Conservation (phyloP, 179 eudicot species). For the Actinidia arguta region DNA sequence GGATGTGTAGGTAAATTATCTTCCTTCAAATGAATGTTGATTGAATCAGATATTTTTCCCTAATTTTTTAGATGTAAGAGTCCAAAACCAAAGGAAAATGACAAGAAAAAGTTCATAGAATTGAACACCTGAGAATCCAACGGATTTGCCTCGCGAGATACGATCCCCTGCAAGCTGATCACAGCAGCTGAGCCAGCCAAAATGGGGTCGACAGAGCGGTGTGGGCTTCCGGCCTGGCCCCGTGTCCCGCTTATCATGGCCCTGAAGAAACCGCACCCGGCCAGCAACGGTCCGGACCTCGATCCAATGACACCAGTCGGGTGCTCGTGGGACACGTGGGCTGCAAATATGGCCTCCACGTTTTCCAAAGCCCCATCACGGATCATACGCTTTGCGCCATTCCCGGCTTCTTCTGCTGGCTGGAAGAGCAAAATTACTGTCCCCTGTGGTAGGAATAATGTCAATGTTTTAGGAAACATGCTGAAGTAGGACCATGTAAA, state of each 20-base stretch:
- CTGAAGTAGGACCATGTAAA: background rate
- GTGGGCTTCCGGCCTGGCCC: constrained; percentile 10
- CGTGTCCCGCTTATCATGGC: constrained; percentile 52
- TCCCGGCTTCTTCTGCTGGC: constrained; percentile 94
- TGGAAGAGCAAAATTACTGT: constrained; percentile 83
- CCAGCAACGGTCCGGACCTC: constrained; percentile 78
- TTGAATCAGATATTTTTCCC: no score
- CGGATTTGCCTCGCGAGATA: constrained; percentile 85
- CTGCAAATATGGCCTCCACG: constrained; percentile 83
- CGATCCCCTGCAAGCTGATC: constrained; percentile 82
- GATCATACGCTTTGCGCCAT: constrained; percentile 86
- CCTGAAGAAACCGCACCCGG: constrained; percentile 84
- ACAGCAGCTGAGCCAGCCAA: constrained; percentile 79
- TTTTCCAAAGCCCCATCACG: constrained; percentile 68
- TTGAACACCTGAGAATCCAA: constrained; percentile 67
- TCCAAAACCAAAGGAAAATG: no score
- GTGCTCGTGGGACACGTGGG: constrained; percentile 65
- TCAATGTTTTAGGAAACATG: background rate
- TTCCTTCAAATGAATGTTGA: background rate
- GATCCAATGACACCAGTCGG: constrained; percentile 64
- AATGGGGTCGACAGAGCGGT: constrained; percentile 44
- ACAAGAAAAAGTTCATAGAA: background rate
- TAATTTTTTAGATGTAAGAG: no score
- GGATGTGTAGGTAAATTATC: background rate
- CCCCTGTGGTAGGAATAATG: constrained; percentile 44